Base-by-base conservation (phyloP, 2,329 filamentous ascomycete genomes). In the Ciborinia camelliae region DNA sequence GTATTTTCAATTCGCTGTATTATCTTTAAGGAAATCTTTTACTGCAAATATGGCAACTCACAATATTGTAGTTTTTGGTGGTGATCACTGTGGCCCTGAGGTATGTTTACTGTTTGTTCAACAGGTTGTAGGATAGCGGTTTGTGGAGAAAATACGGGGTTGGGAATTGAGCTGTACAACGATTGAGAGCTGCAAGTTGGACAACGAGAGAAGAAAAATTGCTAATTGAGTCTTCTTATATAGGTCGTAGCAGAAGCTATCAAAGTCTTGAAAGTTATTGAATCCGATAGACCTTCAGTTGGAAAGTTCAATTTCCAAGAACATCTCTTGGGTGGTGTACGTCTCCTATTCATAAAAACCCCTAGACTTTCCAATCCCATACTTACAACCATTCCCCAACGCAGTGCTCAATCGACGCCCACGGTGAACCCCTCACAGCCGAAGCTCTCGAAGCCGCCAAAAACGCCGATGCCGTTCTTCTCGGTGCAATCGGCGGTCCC, bases 401-500 rank as follows among this genome's bases (percentile, higher is more conserved):
- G 37, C 72, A 97, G 92, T 90, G 87, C 77, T 97, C 93, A 55
- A 97, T 98, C 78, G 88, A 97, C 74, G 87, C 87, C 23, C 86
- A 87, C 74, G 91, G 91, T 72, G 84, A 81, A 37, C 88, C 94
- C 37, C 82, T 98, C 67, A 96, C 92, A 62, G 88, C 95, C 72
- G 86, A 90, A 73, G 91, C 92, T 68, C 89, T 98, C 72, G 80
- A 81, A 18, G 92, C 92, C 43, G 92, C 92, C 71, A 93, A 96
- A 78, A 81, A 84, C 60, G 92, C 93, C 69, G 90, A 97, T 77
- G 94, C 93, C 47, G 90, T 98, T 66, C 87, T 98, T 66, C 87
- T 98, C 63, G 94, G 93, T 71, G 92, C 94, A 71, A 96, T 98
- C 74, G 94, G 94, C 71, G 94, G 94, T n/a, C 94, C 95, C 18